A percentile compares a stretch with the other conserved stretches of the same genome.
These are phyloP conservation scores for Neostapfia colusana DNA, from an alignment of 176 grass and related monocot genomes.

Conservation along the genomic window DNA sequence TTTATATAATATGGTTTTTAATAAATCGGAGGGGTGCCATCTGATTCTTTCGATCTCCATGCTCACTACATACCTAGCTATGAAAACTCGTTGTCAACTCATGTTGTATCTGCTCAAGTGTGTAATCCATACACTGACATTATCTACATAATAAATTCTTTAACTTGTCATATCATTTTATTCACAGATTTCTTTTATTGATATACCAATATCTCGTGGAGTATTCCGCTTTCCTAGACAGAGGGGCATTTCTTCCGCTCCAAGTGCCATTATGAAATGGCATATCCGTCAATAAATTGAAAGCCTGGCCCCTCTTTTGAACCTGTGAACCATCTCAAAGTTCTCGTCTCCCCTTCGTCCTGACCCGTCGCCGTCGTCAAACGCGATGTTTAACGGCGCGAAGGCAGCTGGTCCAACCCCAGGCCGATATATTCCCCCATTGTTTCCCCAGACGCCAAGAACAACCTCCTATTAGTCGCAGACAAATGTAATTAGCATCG, in stretches of 20 bases:
- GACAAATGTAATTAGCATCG: background rate
- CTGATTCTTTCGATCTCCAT: no score
- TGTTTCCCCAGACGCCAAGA: constrained; percentile 23
- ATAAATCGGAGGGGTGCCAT: no score
- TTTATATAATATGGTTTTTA: no score
- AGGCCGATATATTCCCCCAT: constrained; percentile 3
- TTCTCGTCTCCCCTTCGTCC: background rate
- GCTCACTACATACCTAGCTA: no score
- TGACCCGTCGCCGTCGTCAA: constrained; percentile 45
- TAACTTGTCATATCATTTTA: no score
- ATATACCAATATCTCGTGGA: background rate
- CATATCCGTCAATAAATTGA: constrained; percentile 26
- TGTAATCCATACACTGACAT: no score
- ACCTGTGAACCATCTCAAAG: constrained; percentile 34
- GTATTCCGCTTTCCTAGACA: background rate
- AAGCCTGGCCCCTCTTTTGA: constrained; percentile 21
- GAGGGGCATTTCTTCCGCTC: constrained; percentile 33
- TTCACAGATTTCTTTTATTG: no score
- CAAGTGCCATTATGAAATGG: constrained; percentile 29
- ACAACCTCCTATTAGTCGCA: constrained; percentile 11
- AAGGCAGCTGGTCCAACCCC: constrained; percentile 7
- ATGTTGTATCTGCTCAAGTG: no score
- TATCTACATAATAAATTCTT: no score
- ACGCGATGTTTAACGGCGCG: constrained; percentile 40
- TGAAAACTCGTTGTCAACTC: no score